Evolutionary conservation across 306 rosid species (phyloP).

Genomic region (Fagus sylvatica): DNA sequence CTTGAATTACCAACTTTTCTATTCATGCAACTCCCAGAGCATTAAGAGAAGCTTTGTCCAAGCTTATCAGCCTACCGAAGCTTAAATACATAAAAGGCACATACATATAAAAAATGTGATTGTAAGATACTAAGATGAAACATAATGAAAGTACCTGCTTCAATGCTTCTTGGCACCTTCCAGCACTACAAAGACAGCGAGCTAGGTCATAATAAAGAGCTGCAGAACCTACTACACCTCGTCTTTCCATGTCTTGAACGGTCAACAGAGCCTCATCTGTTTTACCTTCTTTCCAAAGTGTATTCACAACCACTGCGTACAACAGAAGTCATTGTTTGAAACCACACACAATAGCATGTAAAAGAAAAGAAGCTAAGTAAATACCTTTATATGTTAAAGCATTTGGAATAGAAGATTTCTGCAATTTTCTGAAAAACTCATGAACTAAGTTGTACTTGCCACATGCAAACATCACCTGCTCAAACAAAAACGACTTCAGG

Average conservation of each 20-base stretch:
- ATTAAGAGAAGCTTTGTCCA: neutral
- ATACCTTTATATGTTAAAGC: constrained; percentile 91
- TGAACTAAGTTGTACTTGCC: constrained; percentile 95
- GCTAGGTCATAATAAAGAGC: constrained; percentile 93
- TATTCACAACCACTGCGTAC: constrained; percentile 73
- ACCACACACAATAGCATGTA: constrained; percentile 11
- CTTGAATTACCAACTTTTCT: neutral
- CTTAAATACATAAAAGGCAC: neutral
- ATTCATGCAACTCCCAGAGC: neutral
- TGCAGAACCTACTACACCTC: constrained; percentile 94
- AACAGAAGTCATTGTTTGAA: constrained; percentile 34
- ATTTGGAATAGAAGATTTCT: constrained; percentile 74
- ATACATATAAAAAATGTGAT: neutral
- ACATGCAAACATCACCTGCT: constrained; percentile 89
- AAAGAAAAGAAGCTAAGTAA: constrained; percentile 25
- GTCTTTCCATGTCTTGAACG: constrained; percentile 79
- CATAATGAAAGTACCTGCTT: constrained; percentile 57
- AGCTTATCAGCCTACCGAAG: neutral
- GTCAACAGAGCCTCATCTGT: constrained; percentile 69
- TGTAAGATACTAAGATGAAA: neutral
- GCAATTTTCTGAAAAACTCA: constrained; percentile 83
- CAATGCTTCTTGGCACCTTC: constrained; percentile 85
- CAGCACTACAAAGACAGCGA: constrained; percentile 90
- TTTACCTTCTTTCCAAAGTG: constrained; percentile 86
- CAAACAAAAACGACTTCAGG: constrained; percentile 28